Percentiles rank a stretch among this genome's conserved stretches.
phyloP scores from a whole-genome alignment of 2,329 filamentous ascomycete genomes.

The Aureobasidium sp. region DNA sequence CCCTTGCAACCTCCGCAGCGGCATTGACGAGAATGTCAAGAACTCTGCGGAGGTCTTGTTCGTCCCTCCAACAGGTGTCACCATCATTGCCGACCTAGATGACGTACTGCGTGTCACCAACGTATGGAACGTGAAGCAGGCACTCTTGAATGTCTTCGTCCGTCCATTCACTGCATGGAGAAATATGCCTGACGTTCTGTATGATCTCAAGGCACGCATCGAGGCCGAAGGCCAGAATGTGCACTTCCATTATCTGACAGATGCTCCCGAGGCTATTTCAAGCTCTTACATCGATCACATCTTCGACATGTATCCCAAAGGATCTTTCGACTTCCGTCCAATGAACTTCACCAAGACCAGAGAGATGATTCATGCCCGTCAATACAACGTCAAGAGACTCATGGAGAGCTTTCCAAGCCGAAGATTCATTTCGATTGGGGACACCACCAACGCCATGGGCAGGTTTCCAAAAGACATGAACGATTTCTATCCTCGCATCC shows the following conservation, averaged over 20 bases:
- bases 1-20: neutral
- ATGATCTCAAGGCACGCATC: constrained; percentile 8
- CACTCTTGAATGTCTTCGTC: constrained; percentile 17
- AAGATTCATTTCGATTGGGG: constrained; percentile 21
- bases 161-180: constrained; percentile 18
- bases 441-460: constrained; percentile 18
- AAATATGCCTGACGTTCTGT: constrained; percentile 18
- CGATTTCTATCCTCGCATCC: constrained; percentile 17
- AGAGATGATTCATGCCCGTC: constrained; percentile 14
- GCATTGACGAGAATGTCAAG: neutral
- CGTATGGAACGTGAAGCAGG: constrained; percentile 21
- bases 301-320: constrained; percentile 18
- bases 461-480: constrained; percentile 17
- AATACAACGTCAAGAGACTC: constrained; percentile 16
- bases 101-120: constrained; percentile 21
- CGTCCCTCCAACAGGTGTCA: constrained; percentile 18
- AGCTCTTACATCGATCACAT: constrained; percentile 16
- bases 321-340: constrained; percentile 21
- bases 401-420: constrained; percentile 20
- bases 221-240: constrained; percentile 8
- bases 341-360: constrained; percentile 16
- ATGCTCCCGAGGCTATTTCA: constrained; percentile 18
- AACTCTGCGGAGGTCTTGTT: constrained; percentile 1
- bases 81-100: constrained; percentile 22
- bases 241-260: constrained; percentile 23